Conservation (phyloP, 495 filamentous ascomycete species). For the Geopyxis carbonaria region DNA sequence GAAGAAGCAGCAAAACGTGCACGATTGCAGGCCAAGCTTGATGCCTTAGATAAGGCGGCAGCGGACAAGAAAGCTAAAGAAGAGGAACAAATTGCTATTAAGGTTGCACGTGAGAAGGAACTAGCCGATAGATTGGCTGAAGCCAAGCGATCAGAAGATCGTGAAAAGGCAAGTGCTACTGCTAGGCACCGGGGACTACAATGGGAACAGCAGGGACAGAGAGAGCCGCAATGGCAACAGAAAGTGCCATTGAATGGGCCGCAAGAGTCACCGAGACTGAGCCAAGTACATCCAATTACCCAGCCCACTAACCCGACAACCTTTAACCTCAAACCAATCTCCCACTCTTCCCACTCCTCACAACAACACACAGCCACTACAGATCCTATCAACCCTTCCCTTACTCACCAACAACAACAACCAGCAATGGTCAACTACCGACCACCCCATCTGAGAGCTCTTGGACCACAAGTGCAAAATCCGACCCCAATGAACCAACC, state of each 20-base stretch:
- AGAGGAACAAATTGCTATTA: constrained; percentile 26
- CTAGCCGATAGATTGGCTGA: constrained; percentile 12
- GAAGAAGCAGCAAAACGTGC: constrained; percentile 67
- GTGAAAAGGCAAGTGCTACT: constrained; percentile 1
- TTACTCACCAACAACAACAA: too few species aligned
- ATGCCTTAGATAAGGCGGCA: constrained; percentile 52
- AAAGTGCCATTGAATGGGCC: not conserved
- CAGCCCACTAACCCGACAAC: not conserved
- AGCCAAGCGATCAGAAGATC: constrained; percentile 8
- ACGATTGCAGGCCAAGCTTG: constrained; percentile 68
- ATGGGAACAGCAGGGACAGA: not conserved
- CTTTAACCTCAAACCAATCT: not conserved
- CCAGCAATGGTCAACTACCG: too few species aligned
- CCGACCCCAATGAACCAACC: too few species aligned
- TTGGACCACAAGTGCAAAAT: too few species aligned
- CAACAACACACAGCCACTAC: constrained; percentile 7
- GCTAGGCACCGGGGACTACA: not conserved
- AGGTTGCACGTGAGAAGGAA: constrained; percentile 17
- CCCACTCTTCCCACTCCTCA: not conserved
- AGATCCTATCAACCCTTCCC: constrained; percentile 10
- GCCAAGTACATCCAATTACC: too few species aligned
- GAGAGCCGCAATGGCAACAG: not conserved
- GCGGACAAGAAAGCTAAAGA: constrained; percentile 50
- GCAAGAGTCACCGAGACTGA: not conserved
- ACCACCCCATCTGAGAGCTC: too few species aligned